Conservation (phyloP, 805 yeast species). For the Candida sanyiensis region DNA sequence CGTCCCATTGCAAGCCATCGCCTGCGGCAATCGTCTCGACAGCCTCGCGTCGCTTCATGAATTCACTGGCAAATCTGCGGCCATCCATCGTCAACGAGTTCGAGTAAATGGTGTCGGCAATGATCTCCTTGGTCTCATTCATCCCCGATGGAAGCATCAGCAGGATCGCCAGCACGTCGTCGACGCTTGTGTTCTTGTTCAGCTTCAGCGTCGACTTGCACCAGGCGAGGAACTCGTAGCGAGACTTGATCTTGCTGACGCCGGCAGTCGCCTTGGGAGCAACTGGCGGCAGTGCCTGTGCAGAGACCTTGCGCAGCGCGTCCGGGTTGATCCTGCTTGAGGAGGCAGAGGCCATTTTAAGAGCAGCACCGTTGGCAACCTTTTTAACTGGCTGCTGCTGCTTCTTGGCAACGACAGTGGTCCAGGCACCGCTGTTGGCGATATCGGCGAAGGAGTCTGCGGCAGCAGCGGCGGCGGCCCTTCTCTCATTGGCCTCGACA, state of each 20-base stretch:
- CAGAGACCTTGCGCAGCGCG: slow-evolving; percentile 34
- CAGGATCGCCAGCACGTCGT: slow-evolving; percentile 75
- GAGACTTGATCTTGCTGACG: slow-evolving; percentile 30
- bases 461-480: slow-evolving; percentile 3
- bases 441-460: slow-evolving; percentile 20
- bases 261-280: slow-evolving; percentile 8
- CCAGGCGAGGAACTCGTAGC: slow-evolving; percentile 67
- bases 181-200: slow-evolving; percentile 68
- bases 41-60: slow-evolving; percentile 65
- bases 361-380: not conserved
- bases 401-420: slow-evolving; percentile 29
- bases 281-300: slow-evolving; percentile 17
- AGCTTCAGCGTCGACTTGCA: slow-evolving; percentile 62
- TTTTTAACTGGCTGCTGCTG: slow-evolving; percentile 9
- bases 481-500: slow-evolving; percentile 11
- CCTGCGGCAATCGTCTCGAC: slow-evolving; percentile 50
- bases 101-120: slow-evolving; percentile 87
- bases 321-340: slow-evolving; percentile 27
- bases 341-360: slow-evolving; percentile 3
- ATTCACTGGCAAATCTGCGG: slow-evolving; percentile 87
- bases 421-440: slow-evolving; percentile 30
- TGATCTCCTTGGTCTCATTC: slow-evolving; percentile 70
- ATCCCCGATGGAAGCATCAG: slow-evolving; percentile 70
- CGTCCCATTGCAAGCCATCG: slow-evolving; percentile 63
- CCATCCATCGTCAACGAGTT: slow-evolving; percentile 91